Evolutionary conservation across 768 basidiomycete genomes (phyloP), one percentile per base, ranked within the genome.

Genomic region (Pleurotus giganteus): DNA sequence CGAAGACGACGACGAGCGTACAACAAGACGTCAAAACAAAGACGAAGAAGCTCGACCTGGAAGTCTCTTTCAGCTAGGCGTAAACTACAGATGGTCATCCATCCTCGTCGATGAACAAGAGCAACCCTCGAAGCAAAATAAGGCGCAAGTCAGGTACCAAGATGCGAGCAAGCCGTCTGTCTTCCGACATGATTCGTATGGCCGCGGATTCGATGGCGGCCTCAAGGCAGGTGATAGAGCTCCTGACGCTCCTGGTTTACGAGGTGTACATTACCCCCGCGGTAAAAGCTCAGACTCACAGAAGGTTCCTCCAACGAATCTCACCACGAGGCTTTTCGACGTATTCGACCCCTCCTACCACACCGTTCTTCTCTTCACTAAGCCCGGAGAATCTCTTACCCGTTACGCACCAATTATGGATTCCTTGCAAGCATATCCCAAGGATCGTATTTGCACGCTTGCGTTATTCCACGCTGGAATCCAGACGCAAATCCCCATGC

Each of bases 211-310:
- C 3, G 68, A 71, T 41, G 65, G 60, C 0, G 59, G 53, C 7
- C 37, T 77, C 4, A 59, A 65, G 0, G 78, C 76, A 4, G 77
- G 78, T 0, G 78, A 80, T 59, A 66, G 77, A 31, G 75, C 76
- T 7, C 75, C 75, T 0, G 75, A 78, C 55, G 74, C 77, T 2
- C 65, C 74, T 0, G 52, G 7, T 26, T 27, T 53, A 13, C 39
- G 37, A 28, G 68, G 56, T 11, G 61, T 77, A 19, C 54, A 68
- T 1, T 55, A 67, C n/a, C 52, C 58, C 7, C 54, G 55, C 26
- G 56, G 60, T 24, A 34, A 43, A 9, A 60, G 60, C 17, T 58
- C 53, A 12, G 19, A n/a, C 39, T 19, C 2, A 41, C 12, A 11
- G 31, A 32, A 32, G 31, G 31, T 32, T 32, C 31, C 46, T 17